phyloP scores from a whole-genome alignment of 257 asterid genomes.

The Jaltomata sinuosa region DNA sequence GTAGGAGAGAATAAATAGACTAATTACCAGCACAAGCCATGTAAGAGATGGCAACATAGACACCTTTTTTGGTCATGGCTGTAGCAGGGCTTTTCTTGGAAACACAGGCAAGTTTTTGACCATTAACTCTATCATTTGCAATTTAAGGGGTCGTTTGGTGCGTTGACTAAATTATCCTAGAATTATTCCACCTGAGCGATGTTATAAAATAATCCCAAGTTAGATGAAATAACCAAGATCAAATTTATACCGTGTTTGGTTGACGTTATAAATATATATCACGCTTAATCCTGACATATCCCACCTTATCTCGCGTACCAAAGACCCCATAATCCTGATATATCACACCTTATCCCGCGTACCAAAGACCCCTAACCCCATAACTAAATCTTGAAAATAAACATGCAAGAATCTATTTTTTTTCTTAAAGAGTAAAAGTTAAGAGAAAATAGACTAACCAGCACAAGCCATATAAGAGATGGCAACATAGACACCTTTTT shows the following conservation, averaged over 20 bases:
- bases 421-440: not conserved
- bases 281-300: no score
- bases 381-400: not conserved
- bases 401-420: not conserved
- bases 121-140: no score
- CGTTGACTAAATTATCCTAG: no score
- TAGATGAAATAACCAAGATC: no score
- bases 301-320: not conserved
- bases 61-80: slow-evolving; percentile 13
- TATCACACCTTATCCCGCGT: no score
- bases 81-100: not conserved
- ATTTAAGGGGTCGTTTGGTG: no score
- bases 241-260: no score
- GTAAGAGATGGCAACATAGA: slow-evolving; percentile 16
- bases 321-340: not conserved
- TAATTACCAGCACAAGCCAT: slow-evolving; percentile 17
- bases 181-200: no score
- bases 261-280: no score
- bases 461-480: slow-evolving; percentile 18
- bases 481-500: slow-evolving; percentile 17
- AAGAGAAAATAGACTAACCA: not conserved
- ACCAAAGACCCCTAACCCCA: not conserved
- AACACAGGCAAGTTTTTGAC: not conserved
- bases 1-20: not conserved
- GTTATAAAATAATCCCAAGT: no score